Percentiles rank a stretch among this genome's conserved stretches.
Conservation (phyloP, 1,139 yeast species). For the Saccharomyces hybrid region DNA sequence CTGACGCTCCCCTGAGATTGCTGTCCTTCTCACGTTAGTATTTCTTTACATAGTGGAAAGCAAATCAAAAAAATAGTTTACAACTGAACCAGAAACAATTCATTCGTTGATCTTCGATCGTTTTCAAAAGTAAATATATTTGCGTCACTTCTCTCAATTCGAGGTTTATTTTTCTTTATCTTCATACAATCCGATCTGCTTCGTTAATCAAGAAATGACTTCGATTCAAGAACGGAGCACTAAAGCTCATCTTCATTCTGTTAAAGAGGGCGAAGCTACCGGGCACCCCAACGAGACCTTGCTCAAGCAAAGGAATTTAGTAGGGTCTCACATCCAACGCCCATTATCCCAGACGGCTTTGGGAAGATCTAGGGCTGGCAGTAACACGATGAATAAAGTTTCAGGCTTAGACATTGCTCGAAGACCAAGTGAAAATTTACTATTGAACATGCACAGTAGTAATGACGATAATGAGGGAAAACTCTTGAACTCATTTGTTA, state of each 20-base stretch:
- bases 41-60: background rate
- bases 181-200: background rate
- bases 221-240: background rate
- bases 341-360: background rate
- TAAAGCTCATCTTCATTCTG: background rate
- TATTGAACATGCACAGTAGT: constrained; percentile 12
- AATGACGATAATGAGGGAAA: constrained; percentile 6
- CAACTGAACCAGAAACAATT: background rate
- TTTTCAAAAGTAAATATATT: background rate
- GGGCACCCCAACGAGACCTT: background rate
- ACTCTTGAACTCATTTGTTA: constrained; percentile 1
- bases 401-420: constrained; percentile 26
- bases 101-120: background rate
- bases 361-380: background rate
- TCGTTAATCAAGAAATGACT: background rate
- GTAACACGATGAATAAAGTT: constrained; percentile 11
- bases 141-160: background rate
- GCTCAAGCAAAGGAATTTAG: background rate
- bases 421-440: constrained; percentile 31
- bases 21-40: background rate
- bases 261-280: background rate
- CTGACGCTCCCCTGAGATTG: background rate
- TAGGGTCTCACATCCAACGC: background rate
- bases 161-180: background rate
- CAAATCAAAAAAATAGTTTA: background rate